A percentile compares a stretch with the other conserved stretches of the same genome.
These are phyloP conservation scores for Omphalotus olearius DNA, from an alignment of 1,284 basidiomycete species.

Conservation along the genomic window DNA sequence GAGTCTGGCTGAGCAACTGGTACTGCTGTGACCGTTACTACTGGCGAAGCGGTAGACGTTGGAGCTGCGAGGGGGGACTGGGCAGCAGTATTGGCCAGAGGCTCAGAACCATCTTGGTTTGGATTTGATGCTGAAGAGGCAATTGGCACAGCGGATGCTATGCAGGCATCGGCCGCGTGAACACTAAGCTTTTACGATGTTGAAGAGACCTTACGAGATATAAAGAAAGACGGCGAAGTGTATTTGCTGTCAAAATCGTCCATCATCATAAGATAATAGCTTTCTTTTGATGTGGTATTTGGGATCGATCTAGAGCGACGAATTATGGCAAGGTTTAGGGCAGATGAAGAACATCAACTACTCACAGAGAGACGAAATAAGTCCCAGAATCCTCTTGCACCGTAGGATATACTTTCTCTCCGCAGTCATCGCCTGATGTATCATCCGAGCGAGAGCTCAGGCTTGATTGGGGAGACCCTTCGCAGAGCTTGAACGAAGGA, in stretches of 20 bases:
- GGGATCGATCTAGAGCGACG: conserved; percentile 27
- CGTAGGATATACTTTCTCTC: conserved; percentile 32
- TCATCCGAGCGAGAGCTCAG: conserved; percentile 2
- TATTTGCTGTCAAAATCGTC: conserved; percentile 33
- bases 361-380: conserved; percentile 25
- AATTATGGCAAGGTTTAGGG: conserved; percentile 6
- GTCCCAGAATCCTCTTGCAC: conserved; percentile 30
- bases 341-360: conserved; percentile 1
- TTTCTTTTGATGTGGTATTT: conserved; percentile 22
- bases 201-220: conserved; percentile 31
- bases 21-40: background rate
- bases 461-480: conserved; percentile 8
- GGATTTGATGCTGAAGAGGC: background rate
- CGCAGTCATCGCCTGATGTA: conserved; percentile 26
- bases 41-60: background rate
- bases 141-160: conserved; percentile 4
- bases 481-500: conserved; percentile 25
- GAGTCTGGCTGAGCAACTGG: conserved; percentile 1
- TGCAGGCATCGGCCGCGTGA: background rate
- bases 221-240: conserved; percentile 36
- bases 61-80: conserved; percentile 5
- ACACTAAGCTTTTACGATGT: background rate
- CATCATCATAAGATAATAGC: conserved; percentile 35
- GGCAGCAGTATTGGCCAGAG: background rate
- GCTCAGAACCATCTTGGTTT: background rate